phyloP scores from a whole-genome alignment of 805 yeast species.

The Starmerella powellii region DNA sequence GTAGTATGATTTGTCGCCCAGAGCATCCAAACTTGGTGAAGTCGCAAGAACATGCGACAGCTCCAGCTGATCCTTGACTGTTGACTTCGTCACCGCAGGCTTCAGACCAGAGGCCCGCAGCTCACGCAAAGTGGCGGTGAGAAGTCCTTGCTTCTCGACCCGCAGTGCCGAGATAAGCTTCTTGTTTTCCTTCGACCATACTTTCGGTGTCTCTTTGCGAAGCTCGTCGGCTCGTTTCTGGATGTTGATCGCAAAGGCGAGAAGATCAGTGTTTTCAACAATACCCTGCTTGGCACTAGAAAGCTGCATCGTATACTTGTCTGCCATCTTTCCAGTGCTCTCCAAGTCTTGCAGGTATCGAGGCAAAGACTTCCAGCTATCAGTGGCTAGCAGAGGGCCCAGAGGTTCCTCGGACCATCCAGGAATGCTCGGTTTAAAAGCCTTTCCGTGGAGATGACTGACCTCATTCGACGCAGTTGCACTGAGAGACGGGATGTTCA shows the following conservation, averaged over 20 bases:
- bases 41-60: conserved; percentile 51
- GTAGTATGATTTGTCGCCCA: conserved; percentile 45
- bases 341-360: conserved; percentile 41
- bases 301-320: conserved; percentile 33
- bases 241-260: conserved; percentile 46
- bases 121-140: conserved; percentile 68
- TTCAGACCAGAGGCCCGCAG: conserved; percentile 67
- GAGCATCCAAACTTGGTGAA: conserved; percentile 29
- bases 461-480: neutral
- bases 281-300: neutral
- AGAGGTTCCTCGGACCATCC: too few species aligned
- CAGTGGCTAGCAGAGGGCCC: neutral
- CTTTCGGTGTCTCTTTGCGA: conserved; percentile 65
- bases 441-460: too few species aligned
- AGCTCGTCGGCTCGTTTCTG: conserved; percentile 48
- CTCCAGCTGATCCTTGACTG: conserved; percentile 49
- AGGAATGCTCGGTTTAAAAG: too few species aligned
- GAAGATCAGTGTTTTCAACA: conserved; percentile 34
- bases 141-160: conserved; percentile 64
- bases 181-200: conserved; percentile 59
- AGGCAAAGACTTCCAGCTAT: conserved; percentile 48
- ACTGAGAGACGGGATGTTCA: neutral
- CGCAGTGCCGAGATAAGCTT: conserved; percentile 58
- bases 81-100: conserved; percentile 50
- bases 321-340: conserved; percentile 46